Base-by-base conservation (phyloP, 2,329 filamentous ascomycete species). In the Paraphoma sp. region DNA sequence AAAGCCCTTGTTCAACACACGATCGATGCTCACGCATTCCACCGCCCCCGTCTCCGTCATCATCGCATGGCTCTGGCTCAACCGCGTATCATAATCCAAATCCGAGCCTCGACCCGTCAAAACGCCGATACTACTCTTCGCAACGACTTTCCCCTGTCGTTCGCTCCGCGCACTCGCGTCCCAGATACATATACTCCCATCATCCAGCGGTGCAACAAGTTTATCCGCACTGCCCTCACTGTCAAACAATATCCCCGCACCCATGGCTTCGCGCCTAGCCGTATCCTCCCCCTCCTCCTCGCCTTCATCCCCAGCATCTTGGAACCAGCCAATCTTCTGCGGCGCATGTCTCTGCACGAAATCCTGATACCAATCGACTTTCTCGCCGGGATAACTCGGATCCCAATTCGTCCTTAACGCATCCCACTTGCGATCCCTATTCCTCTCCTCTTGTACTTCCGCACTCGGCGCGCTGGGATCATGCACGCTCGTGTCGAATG, bases 121-220 rank as follows among this genome's bases (percentile, higher is more conserved):
- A 8, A 94, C 81, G 0, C 89, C 89, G 0, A 87, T 81, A 17
- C 79, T 79, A 74, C 90, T 95, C 59, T 84, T 84, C 1, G 85
- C 87, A 10, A 91, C 63, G 31, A 95, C 85, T 2, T 81, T 84
- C 1, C 91, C 90, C 62, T 83, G 84, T 1, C 82, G 84, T 4
- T 89, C 89, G 65, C 83, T 84, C 17, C 60, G 61, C 0, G 65
- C 60, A n/a, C 57, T 51, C 2, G 69, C 72, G 42, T 96, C 90
- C 93, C 93, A 97, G 6, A 97, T 78, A 65, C 89, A 91, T n/a
- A 97, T 84, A 49, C 91, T 92, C 0, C 93, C 93, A 71, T 97
- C 91, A 55, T 96, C 92, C 7, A 97, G 80, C 2, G 93, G 92
- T 0, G 90, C 89, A 14, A 96, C 83, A 0, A 91, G 87, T 51